Evolutionary conservation across 345 rosid genomes (phyloP).

Genomic region (Citrus maxima): DNA sequence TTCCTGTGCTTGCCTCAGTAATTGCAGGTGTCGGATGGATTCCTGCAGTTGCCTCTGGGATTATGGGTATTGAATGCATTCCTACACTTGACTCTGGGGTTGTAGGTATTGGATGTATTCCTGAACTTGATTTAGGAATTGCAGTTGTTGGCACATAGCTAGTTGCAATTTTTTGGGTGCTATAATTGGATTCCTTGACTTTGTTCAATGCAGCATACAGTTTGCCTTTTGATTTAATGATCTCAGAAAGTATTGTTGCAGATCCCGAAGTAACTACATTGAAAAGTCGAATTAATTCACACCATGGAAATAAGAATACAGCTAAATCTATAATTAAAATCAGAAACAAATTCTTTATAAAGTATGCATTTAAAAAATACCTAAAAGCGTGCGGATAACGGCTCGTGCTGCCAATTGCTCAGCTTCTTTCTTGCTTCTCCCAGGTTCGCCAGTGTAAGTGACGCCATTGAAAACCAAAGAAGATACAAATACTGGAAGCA

Average conservation of each 20-base stretch:
- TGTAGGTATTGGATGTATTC: not conserved
- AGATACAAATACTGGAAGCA: constrained; percentile 29
- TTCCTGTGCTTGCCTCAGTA: not conserved
- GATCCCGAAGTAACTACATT: constrained; percentile 23
- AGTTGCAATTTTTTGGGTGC: not conserved
- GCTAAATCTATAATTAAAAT: no score
- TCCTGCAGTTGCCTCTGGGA: not conserved
- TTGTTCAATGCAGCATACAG: constrained; percentile 22
- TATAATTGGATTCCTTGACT: constrained; percentile 13
- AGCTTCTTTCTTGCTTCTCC: constrained; percentile 48
- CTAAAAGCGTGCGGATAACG: constrained; percentile 32
- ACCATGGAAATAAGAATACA: not conserved
- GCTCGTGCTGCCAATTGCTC: constrained; percentile 49
- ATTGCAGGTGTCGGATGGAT: not conserved
- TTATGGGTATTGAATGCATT: not conserved
- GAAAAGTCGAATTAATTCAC: constrained; percentile 1
- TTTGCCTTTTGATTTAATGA: constrained; percentile 36
- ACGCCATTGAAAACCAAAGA: constrained; percentile 30
- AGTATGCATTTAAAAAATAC: constrained; percentile 13
- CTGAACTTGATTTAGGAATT: not conserved
- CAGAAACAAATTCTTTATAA: not conserved
- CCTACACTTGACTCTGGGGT: not conserved
- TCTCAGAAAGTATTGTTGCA: constrained; percentile 20
- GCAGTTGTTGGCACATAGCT: not conserved
- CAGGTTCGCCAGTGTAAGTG: constrained; percentile 25